Percentiles rank a stretch among this genome's conserved stretches.
Conservation (phyloP, 208 protist species). For the Acanthamoeba sp. region DNA sequence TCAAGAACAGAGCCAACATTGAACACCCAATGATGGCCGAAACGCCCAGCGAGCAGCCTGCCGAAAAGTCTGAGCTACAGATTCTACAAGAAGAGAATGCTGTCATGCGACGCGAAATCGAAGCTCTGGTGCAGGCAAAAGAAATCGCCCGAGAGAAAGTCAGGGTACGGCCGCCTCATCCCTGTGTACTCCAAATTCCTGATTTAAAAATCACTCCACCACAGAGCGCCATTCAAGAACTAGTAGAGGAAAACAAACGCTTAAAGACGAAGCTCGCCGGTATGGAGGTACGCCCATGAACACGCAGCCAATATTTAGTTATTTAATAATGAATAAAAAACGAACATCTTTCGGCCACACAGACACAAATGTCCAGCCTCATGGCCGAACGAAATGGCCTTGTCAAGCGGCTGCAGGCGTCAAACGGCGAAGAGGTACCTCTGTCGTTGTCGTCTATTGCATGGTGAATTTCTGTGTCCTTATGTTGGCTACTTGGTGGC, state of each 20-base stretch:
- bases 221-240: conserved; percentile 46
- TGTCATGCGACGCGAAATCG: conserved; percentile 21
- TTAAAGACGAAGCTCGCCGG: not conserved
- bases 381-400: not conserved
- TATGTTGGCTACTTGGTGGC: not conserved
- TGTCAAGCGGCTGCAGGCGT: not conserved
- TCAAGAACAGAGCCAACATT: too few species aligned
- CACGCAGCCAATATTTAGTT: not conserved
- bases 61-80: conserved; percentile 3
- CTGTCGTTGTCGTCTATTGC: too few species aligned
- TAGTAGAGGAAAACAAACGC: conserved; percentile 45
- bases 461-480: not conserved
- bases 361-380: not conserved
- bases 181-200: too few species aligned
- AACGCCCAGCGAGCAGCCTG: not conserved
- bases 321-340: not conserved
- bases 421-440: not conserved
- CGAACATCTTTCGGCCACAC: not conserved
- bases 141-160: conserved; percentile 46
- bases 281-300: not conserved
- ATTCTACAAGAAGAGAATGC: not conserved
- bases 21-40: not conserved
- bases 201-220: not conserved
- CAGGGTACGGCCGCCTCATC: not conserved
- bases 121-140: conserved; percentile 12